Evolutionary conservation across 352 stramenopile genomes (phyloP).

Genomic region (Peronosclerospora sorghi): DNA sequence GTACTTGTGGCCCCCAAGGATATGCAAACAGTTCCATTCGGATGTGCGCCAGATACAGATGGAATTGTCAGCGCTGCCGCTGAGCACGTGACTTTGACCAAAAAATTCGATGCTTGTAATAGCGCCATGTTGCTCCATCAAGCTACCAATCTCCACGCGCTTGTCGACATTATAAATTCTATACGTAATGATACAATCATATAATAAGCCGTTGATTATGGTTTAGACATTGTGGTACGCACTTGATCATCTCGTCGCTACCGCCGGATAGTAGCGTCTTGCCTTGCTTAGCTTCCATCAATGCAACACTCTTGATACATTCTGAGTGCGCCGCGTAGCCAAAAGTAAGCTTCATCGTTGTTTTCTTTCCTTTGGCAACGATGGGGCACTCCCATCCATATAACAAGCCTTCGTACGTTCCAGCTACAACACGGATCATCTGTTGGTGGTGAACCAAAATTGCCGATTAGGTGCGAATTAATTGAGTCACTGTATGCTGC

Average conservation of each 20-base stretch:
- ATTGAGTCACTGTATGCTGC: too few species aligned
- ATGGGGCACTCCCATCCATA: constrained; percentile 71
- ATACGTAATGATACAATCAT: neutral
- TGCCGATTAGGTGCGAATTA: too few species aligned
- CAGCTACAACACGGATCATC: constrained; percentile 75
- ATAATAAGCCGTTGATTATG: neutral
- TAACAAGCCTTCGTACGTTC: constrained; percentile 80
- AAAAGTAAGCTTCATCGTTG: constrained; percentile 79
- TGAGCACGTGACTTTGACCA: constrained; percentile 79
- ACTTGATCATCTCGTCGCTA: constrained; percentile 87
- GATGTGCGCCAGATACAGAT: constrained; percentile 86
- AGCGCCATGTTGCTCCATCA: constrained; percentile 81
- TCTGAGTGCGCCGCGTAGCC: constrained; percentile 74
- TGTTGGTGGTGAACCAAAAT: constrained; percentile 17
- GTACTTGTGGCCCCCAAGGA: constrained; percentile 81
- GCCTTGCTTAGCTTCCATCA: constrained; percentile 69
- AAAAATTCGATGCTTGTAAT: constrained; percentile 85
- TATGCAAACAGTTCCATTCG: constrained; percentile 85
- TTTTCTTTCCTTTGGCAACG: constrained; percentile 14
- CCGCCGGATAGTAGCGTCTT: constrained; percentile 73
- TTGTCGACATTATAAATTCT: constrained; percentile 86
- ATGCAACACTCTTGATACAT: constrained; percentile 78
- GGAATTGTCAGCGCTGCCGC: constrained; percentile 77
- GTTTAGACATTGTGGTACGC: constrained; percentile 7
- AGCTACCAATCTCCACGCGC: constrained; percentile 72